Base-by-base conservation (phyloP, 805 yeast species). In the Wickerhamiella siamensis region DNA sequence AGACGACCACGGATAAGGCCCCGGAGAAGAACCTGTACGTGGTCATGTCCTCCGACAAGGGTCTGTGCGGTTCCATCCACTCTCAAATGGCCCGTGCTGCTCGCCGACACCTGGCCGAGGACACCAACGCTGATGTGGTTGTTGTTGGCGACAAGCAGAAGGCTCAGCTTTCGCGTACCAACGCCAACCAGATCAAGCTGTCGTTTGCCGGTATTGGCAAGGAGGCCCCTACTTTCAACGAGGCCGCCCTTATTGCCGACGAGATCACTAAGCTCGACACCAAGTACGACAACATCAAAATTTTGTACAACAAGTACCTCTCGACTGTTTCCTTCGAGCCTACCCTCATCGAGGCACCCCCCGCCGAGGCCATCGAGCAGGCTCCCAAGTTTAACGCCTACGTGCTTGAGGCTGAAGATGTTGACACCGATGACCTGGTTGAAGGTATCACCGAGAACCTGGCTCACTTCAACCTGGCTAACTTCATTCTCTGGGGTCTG, bases 21-120 rank as follows among this genome's bases (percentile, higher is more conserved):
- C 65, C 71, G 47, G 71, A 71, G 58, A 82, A 79, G 67, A 75
- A 81, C 51, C 75, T 91, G 60, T 66, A 88, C 54, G 71, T 88
- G 59, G 95, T 87, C 45, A 76, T 86, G 50, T 80, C 97, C 38
- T 84, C 95, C 46, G 98, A 91, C 71, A 91, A 91, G 72, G 98
- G 98, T 62, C 75, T 91, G 58, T 91, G 98, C 75, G 98, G 98
- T 57, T 87, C 97, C 38, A 84, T 91, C 61, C 98, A 91, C 71
- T 77, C 98, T 41, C 94, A 83, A 69, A 69, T 88, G 56, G 81
- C 95, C 55, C 86, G 88, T 69, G 76, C 81, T 49, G 81, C 94
- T 47, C 83, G 93, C 69, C 60, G 53, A 50, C 75, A 77, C 67
- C 59, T 78, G 44, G 68, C 58, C 27, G 80, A 72, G 56, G 63